Evolutionary conservation across 2,329 filamentous ascomycete genomes (phyloP), one percentile per base, ranked within the genome.

Genomic region (Curvularia lunata): DNA sequence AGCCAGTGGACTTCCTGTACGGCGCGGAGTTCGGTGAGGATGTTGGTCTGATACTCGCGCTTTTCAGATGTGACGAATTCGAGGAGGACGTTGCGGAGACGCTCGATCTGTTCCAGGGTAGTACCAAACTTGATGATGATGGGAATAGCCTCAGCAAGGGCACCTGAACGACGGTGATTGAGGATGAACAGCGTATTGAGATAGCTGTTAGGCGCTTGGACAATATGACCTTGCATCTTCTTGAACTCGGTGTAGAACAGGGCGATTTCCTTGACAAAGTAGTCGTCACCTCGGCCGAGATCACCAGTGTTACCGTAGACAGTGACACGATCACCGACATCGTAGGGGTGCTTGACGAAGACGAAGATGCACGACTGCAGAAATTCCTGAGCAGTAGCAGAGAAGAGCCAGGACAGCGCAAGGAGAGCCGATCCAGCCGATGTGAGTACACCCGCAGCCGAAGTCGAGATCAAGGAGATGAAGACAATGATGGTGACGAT

Each of bases 161-260:
- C 90, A 63, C 93, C 93, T 32, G 92, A 96, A 52, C 94, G 90
- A 45, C 94, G 88, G 79, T 97, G 92, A 77, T 98, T 98, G 43
- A 97, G 87, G 62, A 98, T 96, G 78, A 97, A 97, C 0, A 98
- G 84, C 0, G 87, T 92, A 78, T 97, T 98, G 54, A 98, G 85
- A 37, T 97, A 88, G 56, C 90, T 96, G 83, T 98, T 98, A 10
- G 94, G 94, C 0, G 94, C 94, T 77, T 97, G 94, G 0, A 98
- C 94, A 23, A 97, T 89, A 69, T 97, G 93, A 1, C 94, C 94
- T 77, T 97, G 90, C 91, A 97, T 94, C 82, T 97, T 97, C 83
- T 97, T 97, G 82, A 97, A 97, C 72, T 97, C 94, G 13, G 94
- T 98, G 75, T 95, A 98, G 16, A 97, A 84, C 1, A 98, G 83